These are phyloP conservation scores for Peronospora belbahrii DNA, from an alignment of 352 stramenopile species.

Conservation along the genomic window DNA sequence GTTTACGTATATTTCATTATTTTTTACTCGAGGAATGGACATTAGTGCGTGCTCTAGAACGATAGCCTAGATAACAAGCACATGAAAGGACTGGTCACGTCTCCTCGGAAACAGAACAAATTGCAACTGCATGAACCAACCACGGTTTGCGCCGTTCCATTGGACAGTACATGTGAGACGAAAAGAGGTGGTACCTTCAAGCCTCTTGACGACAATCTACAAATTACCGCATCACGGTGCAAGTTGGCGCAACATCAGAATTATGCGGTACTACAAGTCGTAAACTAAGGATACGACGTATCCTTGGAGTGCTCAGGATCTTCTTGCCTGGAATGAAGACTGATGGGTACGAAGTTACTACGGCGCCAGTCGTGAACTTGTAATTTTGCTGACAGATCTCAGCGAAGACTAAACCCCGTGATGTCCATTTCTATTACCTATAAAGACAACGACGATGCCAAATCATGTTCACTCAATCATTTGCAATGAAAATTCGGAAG, in stretches of 20 bases:
- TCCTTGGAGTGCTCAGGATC: slow-evolving; percentile 51
- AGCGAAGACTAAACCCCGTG: slow-evolving; percentile 71
- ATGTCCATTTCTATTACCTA: slow-evolving; percentile 69
- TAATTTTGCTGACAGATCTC: slow-evolving; percentile 21
- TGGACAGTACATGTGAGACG: slow-evolving; percentile 78
- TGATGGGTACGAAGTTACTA: slow-evolving; percentile 11
- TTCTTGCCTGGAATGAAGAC: slow-evolving; percentile 29
- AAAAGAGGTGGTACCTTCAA: slow-evolving; percentile 56
- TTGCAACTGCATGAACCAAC: slow-evolving; percentile 43
- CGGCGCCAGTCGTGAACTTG: slow-evolving; percentile 7
- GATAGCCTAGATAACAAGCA: slow-evolving; percentile 62
- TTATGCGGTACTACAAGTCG: too few relatives aligned
- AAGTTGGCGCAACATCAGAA: slow-evolving; percentile 34
- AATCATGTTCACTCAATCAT: slow-evolving; percentile 1
- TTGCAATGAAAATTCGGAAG: too few relatives aligned
- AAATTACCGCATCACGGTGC: slow-evolving; percentile 57
- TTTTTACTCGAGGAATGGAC: slow-evolving; percentile 54
- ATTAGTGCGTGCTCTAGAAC: slow-evolving; percentile 39
- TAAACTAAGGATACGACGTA: slow-evolving; percentile 57
- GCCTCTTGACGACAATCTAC: slow-evolving; percentile 63
- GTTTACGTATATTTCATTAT: too few relatives aligned
- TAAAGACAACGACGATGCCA: background rate
- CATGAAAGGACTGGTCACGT: slow-evolving; percentile 45
- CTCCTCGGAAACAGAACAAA: slow-evolving; percentile 62
- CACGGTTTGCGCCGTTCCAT: slow-evolving; percentile 72